phyloP scores from a whole-genome alignment of 1,284 basidiomycete species.

The Austroboletus niveus region DNA sequence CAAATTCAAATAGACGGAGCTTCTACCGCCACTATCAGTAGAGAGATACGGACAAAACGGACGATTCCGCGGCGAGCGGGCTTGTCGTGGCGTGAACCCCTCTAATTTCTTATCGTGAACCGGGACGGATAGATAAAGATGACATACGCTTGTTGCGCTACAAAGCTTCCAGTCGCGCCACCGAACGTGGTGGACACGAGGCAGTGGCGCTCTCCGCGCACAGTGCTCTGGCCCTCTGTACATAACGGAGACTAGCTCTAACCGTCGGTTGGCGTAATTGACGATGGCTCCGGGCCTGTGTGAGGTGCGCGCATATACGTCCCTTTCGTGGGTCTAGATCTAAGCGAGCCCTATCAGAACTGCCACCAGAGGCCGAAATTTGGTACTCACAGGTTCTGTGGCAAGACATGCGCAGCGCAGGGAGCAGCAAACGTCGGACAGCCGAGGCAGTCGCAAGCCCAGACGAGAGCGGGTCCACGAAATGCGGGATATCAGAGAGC shows the following conservation, averaged over 20 bases:
- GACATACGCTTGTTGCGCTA: constrained; percentile 5
- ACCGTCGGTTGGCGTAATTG: constrained; percentile 12
- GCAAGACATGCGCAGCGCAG: constrained; percentile 56
- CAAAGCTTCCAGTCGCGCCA: constrained; percentile 8
- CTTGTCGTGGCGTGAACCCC: not conserved
- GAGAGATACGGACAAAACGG: constrained; percentile 16
- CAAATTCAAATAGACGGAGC: constrained; percentile 30
- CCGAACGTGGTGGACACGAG: constrained; percentile 29
- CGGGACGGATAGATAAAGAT: constrained; percentile 8
- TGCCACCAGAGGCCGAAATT: constrained; percentile 56
- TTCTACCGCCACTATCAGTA: constrained; percentile 21
- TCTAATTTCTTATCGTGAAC: constrained; percentile 20
- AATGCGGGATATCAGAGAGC: constrained; percentile 15
- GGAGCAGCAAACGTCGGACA: constrained; percentile 26
- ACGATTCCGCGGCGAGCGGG: constrained; percentile 2
- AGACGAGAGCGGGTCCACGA: constrained; percentile 12
- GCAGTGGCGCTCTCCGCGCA: constrained; percentile 9
- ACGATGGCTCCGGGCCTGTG: constrained; percentile 28
- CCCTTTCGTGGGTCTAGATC: constrained; percentile 4
- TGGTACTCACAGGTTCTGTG: constrained; percentile 51
- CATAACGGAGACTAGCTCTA: constrained; percentile 6
- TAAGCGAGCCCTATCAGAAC: constrained; percentile 37
- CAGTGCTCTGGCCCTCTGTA: constrained; percentile 8
- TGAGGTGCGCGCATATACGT: constrained; percentile 23
- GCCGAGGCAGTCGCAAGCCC: constrained; percentile 13